Percentiles rank a stretch among this genome's conserved stretches.
Conservation (phyloP, 192 early-diverging fungal species). For the Linnemannia elongata region DNA sequence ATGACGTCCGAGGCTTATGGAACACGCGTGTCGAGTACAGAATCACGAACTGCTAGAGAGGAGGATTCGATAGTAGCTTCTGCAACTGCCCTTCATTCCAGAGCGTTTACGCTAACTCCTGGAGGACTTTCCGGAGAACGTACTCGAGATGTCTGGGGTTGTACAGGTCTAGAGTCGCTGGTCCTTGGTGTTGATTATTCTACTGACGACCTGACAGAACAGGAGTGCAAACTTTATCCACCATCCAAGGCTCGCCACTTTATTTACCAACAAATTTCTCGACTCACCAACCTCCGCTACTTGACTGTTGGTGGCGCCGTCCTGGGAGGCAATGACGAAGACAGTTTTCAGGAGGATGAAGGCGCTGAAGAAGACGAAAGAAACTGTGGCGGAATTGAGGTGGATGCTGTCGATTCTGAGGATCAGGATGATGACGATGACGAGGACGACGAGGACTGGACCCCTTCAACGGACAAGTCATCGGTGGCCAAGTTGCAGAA, state of each 20-base stretch:
- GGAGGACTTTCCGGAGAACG: neutral
- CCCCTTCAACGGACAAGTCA: neutral
- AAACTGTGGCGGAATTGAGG: neutral
- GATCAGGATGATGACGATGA: neutral
- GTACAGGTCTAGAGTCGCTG: slow-evolving; percentile 22
- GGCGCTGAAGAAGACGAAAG: neutral
- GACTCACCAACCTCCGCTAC: slow-evolving; percentile 25
- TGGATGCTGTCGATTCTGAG: neutral
- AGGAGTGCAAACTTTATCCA: slow-evolving; percentile 14
- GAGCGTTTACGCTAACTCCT: neutral
- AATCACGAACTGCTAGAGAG: neutral
- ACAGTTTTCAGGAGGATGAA: neutral
- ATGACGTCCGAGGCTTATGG: slow-evolving; percentile 35
- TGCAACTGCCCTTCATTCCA: neutral
- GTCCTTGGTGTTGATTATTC: slow-evolving; percentile 20
- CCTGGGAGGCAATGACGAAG: neutral
- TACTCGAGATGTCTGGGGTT: slow-evolving; percentile 15
- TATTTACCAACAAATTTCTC: slow-evolving; percentile 35
- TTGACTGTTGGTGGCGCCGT: slow-evolving; percentile 8
- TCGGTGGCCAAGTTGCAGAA: neutral
- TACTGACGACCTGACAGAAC: slow-evolving; percentile 6
- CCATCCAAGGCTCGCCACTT: slow-evolving; percentile 27
- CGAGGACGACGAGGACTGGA: neutral
- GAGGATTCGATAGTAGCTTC: neutral
- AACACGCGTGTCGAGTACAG: neutral